Evolutionary conservation across 2,329 filamentous ascomycete genomes (phyloP), one percentile per base, ranked within the genome.

Genomic region (Apiospora malaysiana): DNA sequence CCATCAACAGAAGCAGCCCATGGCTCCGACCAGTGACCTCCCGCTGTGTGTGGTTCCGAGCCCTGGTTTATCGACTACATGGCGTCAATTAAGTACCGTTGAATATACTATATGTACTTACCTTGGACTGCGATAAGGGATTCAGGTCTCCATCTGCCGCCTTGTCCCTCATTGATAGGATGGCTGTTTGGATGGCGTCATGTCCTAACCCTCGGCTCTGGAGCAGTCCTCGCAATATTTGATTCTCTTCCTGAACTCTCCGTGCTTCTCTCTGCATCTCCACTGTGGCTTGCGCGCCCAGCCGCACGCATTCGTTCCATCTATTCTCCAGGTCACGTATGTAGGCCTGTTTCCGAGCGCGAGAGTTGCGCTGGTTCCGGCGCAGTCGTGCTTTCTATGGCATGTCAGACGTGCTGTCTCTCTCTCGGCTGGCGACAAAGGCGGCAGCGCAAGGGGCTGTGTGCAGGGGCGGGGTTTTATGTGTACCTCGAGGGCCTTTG

Each of bases 281-380:
- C 1, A 68, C 66, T 2, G 42, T 68, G n/a, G 66, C 66, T 21
- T 68, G 43, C 42, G 66, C 66, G 4, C 66, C 66, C 1, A 68
- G 66, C 23, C 43, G 23, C 5, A 47, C 66, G 6, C 66, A 68
- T 4, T 45, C 66, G 9, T 47, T 47, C 66, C 66, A 68, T 2
- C 66, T 10, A 2, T 2, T n/a, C 43, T 68, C 66, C n/a, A 68
- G 8, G 43, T 68, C 66, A 9, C 25, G 10, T 12, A 68, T 32
- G 23, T 68, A 68, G 5, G n/a, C 66, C 18, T 68, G 66, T 7
- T 47, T 68, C 23, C 66, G 40, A 45, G 66, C 66, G 0, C 66
- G 40, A 2, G 66, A 68, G 23, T 68, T 68, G 40, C 66, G 66
- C 25, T 68, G 66, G 7, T 68, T 68, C 1, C 66, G 66, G 25